Percentiles rank a stretch among this genome's conserved stretches.
Conservation (phyloP, 257 asterid genomes). For the Plantago ovata region DNA sequence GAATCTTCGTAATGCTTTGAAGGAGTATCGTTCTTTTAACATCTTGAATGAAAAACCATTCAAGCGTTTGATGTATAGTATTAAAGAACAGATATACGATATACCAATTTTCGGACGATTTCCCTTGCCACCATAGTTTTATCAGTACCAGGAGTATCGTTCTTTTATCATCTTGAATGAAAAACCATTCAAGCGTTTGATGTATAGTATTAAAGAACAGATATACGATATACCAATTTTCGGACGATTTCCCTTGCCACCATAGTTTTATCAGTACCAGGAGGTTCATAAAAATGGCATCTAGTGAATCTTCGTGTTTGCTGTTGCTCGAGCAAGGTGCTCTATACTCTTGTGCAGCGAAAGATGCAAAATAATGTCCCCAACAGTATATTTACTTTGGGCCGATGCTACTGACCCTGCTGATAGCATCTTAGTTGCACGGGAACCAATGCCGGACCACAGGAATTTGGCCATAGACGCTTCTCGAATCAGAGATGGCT, state of each 20-base stretch:
- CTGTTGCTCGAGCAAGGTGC: constrained; percentile 93
- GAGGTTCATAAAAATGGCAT: constrained; percentile 98
- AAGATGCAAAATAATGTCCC: constrained; percentile 75
- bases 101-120: constrained; percentile 95
- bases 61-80: background rate
- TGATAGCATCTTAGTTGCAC: constrained; percentile 44
- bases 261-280: constrained; percentile 99
- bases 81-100: constrained; percentile 2
- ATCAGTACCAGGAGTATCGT: too few species aligned
- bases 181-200: background rate
- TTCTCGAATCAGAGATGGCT: constrained; percentile 97
- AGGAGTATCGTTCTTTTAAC: too few species aligned
- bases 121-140: constrained; percentile 99
- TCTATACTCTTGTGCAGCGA: constrained; percentile 81
- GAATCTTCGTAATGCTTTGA: too few species aligned
- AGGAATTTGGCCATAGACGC: constrained; percentile 88
- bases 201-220: background rate
- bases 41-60: background rate
- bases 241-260: constrained; percentile 96
- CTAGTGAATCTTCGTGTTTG: constrained; percentile 87
- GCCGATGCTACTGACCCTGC: constrained; percentile 40
- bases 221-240: constrained; percentile 80
- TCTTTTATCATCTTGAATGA: too few species aligned
- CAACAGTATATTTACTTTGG: constrained; percentile 58
- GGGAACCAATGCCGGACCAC: constrained; percentile 75